Percentiles rank a stretch among this genome's conserved stretches.
phyloP scores from a whole-genome alignment of 495 filamentous ascomycete species.

The Daldinia grandis region DNA sequence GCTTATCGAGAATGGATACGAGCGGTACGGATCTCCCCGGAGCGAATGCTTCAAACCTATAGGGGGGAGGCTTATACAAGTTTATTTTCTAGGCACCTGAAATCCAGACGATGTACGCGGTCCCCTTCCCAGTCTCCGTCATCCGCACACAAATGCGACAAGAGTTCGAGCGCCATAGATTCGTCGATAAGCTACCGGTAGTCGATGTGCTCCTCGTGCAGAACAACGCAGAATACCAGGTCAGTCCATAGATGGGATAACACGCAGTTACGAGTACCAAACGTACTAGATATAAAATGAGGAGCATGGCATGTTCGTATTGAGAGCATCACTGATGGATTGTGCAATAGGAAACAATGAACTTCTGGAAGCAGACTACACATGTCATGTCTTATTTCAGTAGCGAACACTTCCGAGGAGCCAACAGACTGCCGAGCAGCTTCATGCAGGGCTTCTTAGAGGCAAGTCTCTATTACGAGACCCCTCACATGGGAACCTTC shows the following conservation, averaged over 20 bases:
- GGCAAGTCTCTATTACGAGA: slow-evolving; percentile 53
- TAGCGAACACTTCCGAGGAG: slow-evolving; percentile 74
- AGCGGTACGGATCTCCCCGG: slow-evolving; percentile 69
- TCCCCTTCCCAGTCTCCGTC: slow-evolving; percentile 85
- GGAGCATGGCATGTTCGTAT: not conserved
- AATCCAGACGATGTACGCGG: slow-evolving; percentile 93
- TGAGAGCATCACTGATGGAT: slow-evolving; percentile 10
- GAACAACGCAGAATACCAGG: slow-evolving; percentile 90
- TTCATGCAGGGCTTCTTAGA: slow-evolving; percentile 96
- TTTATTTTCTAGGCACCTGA: slow-evolving; percentile 77
- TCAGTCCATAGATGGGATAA: slow-evolving; percentile 40
- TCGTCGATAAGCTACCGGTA: slow-evolving; percentile 84
- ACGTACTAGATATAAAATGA: not conserved
- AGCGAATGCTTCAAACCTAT: slow-evolving; percentile 1
- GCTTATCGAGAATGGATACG: slow-evolving; percentile 94
- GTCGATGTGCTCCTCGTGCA: slow-evolving; percentile 90
- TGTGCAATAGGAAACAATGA: slow-evolving; percentile 83
- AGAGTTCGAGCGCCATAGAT: slow-evolving; percentile 96
- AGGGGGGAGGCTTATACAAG: slow-evolving; percentile 1
- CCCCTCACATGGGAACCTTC: not conserved
- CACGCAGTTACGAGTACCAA: slow-evolving; percentile 43
- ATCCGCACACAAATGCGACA: slow-evolving; percentile 95
- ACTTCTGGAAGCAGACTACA: slow-evolving; percentile 97
- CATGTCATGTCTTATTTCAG: slow-evolving; percentile 98
- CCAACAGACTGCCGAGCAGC: slow-evolving; percentile 79